Conservation (phyloP, 371 early-diverging fungal species). For the Amoeboaphelidium protococcarum region DNA sequence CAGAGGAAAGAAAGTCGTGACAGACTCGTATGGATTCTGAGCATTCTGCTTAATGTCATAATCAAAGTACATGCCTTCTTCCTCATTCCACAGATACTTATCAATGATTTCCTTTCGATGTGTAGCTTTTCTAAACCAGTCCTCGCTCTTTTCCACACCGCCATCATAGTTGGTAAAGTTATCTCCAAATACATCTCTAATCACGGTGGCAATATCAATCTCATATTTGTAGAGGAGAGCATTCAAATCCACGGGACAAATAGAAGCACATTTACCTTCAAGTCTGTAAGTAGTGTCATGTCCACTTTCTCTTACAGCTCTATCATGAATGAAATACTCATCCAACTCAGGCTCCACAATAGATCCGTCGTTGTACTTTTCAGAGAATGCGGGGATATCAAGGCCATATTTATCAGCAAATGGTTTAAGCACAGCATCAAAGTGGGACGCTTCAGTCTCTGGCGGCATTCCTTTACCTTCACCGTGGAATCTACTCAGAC, state of each 20-base stretch:
- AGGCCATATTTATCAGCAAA: constrained; percentile 40
- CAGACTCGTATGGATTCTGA: constrained; percentile 35
- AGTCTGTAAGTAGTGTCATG: constrained; percentile 89
- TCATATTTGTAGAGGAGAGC: constrained; percentile 79
- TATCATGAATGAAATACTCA: constrained; percentile 81
- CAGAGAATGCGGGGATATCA: constrained; percentile 35
- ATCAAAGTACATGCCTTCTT: constrained; percentile 50
- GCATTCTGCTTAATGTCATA: constrained; percentile 28
- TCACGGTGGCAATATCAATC: constrained; percentile 48
- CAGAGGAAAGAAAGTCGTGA: constrained; percentile 43
- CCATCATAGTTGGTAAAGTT: neutral
- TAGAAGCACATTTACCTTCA: constrained; percentile 63
- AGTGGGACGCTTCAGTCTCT: constrained; percentile 76
- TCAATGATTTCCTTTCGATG: constrained; percentile 21
- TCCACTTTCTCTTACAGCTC: constrained; percentile 86
- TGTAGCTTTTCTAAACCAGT: constrained; percentile 6
- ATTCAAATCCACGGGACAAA: constrained; percentile 79
- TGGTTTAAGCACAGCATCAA: constrained; percentile 61
- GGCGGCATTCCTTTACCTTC: constrained; percentile 54
- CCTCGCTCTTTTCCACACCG: neutral
- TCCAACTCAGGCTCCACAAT: constrained; percentile 59
- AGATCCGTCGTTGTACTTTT: constrained; percentile 29
- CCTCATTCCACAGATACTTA: constrained; percentile 44
- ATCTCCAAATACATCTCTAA: constrained; percentile 15
- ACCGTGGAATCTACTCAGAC: constrained; percentile 55